Base-by-base conservation (phyloP, 495 filamentous ascomycete genomes). In the Hyaloscypha hepaticicola region DNA sequence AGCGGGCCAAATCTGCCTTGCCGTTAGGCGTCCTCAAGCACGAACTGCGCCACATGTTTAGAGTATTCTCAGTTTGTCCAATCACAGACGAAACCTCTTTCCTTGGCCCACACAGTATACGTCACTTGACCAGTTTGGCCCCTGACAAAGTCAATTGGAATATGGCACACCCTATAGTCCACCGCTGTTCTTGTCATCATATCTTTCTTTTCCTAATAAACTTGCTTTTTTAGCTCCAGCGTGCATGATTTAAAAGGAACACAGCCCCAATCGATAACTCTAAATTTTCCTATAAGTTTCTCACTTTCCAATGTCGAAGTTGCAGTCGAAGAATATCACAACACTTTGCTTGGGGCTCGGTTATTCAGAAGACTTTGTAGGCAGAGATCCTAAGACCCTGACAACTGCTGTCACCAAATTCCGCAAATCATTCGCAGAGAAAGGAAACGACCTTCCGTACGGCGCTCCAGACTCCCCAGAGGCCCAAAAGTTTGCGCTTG, bases 331-430 rank as follows among this genome's bases (percentile, higher is more conserved):
- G 3, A 61, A 61, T 21, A 52, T 61, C 16, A 28, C 8, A 21
- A 33, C 41, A 5, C 48, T 61, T 3, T 52, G 45, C 19, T 29
- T 26, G 21, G 45, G 53, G 59, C 59, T 61, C 22, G 59, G 59
- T 8, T 61, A 34, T 21, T n/a, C 22, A 6, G 27, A 31, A 22
- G n/a, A 34, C 5, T 25, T 22, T 1, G 2, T 27, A 34, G 26
- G 25, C 3, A 24, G 48, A 33, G 48, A 61, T 25, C 6, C 26
- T 12, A 53, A 53, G 31, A 53, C 24, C 2, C 38, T 61, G 5
- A 61, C 16, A 12, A 21, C 26, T 22, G 24, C 48, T 25, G 22
- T 61, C 24, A 53, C 8, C 22, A 26, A 53, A 0, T 61, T 61
- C 26, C 59, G 59, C 22, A 22, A 22, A 21, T 19, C 7, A 1